Evolutionary conservation across 768 basidiomycete genomes (phyloP).

Genomic region (Lyophyllum decastes): DNA sequence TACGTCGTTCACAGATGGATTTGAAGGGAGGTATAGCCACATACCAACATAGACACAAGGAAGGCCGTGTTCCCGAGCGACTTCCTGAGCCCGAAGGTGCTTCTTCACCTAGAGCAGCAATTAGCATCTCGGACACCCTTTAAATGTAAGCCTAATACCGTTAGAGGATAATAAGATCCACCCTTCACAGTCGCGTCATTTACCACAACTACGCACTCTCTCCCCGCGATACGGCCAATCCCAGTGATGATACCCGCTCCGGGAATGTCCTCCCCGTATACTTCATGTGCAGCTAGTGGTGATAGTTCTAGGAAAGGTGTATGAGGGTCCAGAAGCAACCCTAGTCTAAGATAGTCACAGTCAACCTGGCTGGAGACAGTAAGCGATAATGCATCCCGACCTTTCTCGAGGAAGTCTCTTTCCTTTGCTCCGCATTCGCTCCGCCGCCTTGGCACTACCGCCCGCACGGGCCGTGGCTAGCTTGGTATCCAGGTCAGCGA

Average conservation of each 20-base stretch:
- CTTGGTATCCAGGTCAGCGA: conserved; percentile 64
- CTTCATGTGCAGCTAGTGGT: conserved; percentile 81
- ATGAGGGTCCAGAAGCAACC: conserved; percentile 76
- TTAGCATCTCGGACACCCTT: background rate
- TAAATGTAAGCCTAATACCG: conserved; percentile 37
- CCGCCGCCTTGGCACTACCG: conserved; percentile 74
- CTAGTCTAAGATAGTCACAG: conserved; percentile 46
- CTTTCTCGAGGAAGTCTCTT: conserved; percentile 86
- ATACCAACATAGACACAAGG: conserved; percentile 92
- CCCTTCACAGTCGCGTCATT: conserved; percentile 96
- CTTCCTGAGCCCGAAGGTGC: conserved; percentile 90
- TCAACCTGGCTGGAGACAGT: background rate
- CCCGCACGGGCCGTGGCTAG: conserved; percentile 62
- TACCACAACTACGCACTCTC: conserved; percentile 87
- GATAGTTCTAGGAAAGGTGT: conserved; percentile 92
- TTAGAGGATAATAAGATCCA: conserved; percentile 89
- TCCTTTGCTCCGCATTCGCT: conserved; percentile 73
- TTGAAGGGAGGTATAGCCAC: conserved; percentile 21
- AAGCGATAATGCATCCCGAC: conserved; percentile 37
- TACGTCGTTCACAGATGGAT: background rate
- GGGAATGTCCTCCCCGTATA: conserved; percentile 81
- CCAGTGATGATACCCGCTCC: conserved; percentile 92
- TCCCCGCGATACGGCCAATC: conserved; percentile 73
- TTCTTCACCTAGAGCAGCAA: conserved; percentile 74
- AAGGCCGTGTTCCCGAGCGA: conserved; percentile 86